These are phyloP conservation scores for Backusella liffmaniae DNA, from an alignment of 192 early-diverging fungal genomes.

Conservation along the genomic window DNA sequence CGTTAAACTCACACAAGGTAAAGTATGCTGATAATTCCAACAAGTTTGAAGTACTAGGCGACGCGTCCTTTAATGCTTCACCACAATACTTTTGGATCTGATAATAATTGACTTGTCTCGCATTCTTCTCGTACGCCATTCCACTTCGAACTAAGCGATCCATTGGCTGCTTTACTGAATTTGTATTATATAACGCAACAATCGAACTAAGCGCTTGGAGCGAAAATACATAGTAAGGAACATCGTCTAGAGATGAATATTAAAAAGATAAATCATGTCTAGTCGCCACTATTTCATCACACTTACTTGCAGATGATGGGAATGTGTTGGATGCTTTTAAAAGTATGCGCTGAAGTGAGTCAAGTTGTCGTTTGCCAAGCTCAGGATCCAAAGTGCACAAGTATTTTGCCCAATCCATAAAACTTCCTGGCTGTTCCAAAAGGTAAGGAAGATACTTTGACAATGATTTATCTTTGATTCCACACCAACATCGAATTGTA, in stretches of 20 bases:
- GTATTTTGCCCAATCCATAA: constrained; percentile 42
- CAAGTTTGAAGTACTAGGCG: constrained; percentile 15
- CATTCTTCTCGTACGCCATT: constrained; percentile 39
- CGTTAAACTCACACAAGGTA: constrained; percentile 40
- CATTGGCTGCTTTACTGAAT: constrained; percentile 35
- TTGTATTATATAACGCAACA: constrained; percentile 6
- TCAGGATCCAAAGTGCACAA: constrained; percentile 24
- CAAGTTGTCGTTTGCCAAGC: constrained; percentile 36
- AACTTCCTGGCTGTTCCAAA: constrained; percentile 33
- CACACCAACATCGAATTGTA: constrained; percentile 43
- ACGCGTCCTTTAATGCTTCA: constrained; percentile 17
- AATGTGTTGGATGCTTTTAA: constrained; percentile 37
- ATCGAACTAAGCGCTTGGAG: constrained; percentile 35
- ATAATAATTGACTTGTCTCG: constrained; percentile 20
- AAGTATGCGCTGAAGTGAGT: constrained; percentile 39
- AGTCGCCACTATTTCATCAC: background rate
- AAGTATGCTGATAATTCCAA: constrained; percentile 26
- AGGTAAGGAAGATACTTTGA: constrained; percentile 41
- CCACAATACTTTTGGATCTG: constrained; percentile 29
- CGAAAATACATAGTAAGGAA: constrained; percentile 28
- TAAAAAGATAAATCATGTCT: background rate
- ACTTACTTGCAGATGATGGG: constrained; percentile 18
- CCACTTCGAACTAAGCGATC: constrained; percentile 41
- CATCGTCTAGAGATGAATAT: background rate
- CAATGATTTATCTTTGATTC: constrained; percentile 39